Base-by-base conservation (phyloP, 805 yeast genomes). In the Candida broadrunensis region DNA sequence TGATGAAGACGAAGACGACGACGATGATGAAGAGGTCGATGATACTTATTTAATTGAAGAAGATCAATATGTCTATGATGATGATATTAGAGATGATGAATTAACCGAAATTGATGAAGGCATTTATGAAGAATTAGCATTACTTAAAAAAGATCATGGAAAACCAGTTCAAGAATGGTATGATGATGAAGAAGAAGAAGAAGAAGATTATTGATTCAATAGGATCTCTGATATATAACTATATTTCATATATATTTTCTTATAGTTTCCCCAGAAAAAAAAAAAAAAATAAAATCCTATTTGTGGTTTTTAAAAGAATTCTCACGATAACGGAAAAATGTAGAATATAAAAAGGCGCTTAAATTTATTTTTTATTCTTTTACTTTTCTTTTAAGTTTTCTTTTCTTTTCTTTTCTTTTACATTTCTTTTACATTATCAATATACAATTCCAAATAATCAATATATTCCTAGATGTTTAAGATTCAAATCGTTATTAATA, bases 1-100 rank as follows among this genome's bases (percentile, higher is more conserved):
- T 18, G 52, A 43, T 25, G 44, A 42, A 11, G 51, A 50, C 17
- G 40, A 33, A 27, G 41, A 37, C 12, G 30, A 26, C 4, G 41
- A 43, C 2, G 49, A 45, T 21, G 40, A 48, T 18, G 55, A 52
- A 18, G 46, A 41, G 21, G 55, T 49, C 27, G 56, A 52, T 24
- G 50, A 52, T 16, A 49, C 55, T 2, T 49, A 48, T 40, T 47
- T 47, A 12, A 44, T 41, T 5, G 37, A 36, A 4, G 44, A 38
- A 16, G 41, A 35, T 9, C 42, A 45, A 13, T 39, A 42, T n/a
- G 41, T 16, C 26, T 33, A 48, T n/a, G 47, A 42, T 26, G 47
- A 45, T n/a, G 55, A 51, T 27, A 50, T 49, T 25, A 48, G 48
- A 5, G 53, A 47, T 21, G 51, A 48, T 8, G 23, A 30, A 18